phyloP scores from a whole-genome alignment of 306 rosid species.

The Vicia villosa region DNA sequence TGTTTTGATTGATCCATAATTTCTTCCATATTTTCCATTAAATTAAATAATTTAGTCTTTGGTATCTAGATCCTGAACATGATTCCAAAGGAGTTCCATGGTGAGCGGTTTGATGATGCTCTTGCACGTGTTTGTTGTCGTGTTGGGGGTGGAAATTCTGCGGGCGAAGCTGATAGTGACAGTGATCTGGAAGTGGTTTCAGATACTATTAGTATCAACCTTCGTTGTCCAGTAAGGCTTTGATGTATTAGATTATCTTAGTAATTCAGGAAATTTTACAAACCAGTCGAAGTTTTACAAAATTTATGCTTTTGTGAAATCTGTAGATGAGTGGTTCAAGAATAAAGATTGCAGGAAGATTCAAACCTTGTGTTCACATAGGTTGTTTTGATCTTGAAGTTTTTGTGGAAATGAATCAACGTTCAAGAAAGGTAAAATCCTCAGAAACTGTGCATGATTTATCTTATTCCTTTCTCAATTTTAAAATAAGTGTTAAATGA shows the following conservation, averaged over 20 bases:
- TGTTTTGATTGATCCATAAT: slow-evolving; percentile 9
- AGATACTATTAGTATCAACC: slow-evolving; percentile 76
- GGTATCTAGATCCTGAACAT: slow-evolving; percentile 59
- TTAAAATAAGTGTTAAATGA: slow-evolving; percentile 25
- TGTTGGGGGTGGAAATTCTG: slow-evolving; percentile 78
- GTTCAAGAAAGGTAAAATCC: slow-evolving; percentile 86
- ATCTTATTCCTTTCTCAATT: not conserved
- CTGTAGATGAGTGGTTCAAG: slow-evolving; percentile 97
- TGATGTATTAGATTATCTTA: slow-evolving; percentile 27
- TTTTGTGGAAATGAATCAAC: slow-evolving; percentile 95
- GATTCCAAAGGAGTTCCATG: slow-evolving; percentile 85
- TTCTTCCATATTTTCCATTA: not conserved
- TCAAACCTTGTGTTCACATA: slow-evolving; percentile 92
- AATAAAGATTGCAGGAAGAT: slow-evolving; percentile 98
- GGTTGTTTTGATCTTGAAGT: slow-evolving; percentile 98
- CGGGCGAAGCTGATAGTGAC: slow-evolving; percentile 82
- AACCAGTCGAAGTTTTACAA: slow-evolving; percentile 26
- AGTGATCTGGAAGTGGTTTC: slow-evolving; percentile 98
- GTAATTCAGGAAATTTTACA: slow-evolving; percentile 5
- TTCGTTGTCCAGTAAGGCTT: slow-evolving; percentile 93
- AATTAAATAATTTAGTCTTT: slow-evolving; percentile 26
- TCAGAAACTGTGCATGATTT: slow-evolving; percentile 5
- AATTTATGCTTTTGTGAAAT: slow-evolving; percentile 31
- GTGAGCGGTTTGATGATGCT: slow-evolving; percentile 88
- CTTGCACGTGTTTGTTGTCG: slow-evolving; percentile 88